Base-by-base conservation (phyloP, 768 basidiomycete species). In the Tulasnella sp. region DNA sequence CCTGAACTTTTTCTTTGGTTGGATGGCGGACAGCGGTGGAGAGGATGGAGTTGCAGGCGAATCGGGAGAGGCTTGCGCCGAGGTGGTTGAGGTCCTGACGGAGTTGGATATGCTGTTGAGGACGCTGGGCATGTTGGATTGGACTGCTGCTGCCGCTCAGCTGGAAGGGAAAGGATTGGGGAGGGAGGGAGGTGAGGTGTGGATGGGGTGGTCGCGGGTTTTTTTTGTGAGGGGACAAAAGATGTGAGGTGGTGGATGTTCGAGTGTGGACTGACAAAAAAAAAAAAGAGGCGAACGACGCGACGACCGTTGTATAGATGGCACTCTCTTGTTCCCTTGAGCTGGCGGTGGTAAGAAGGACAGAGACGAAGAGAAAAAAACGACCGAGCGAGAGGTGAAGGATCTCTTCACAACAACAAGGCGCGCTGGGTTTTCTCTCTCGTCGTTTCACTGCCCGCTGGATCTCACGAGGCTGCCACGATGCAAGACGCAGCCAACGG, bases 1-100 rank as follows among this genome's bases (percentile, higher is more conserved):
- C 56, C 79, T 40, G 79, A 81, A 81, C 68, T 80, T 80, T 44
- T 81, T 81, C 56, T 77, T 77, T 21, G 48, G 52, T 10, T 62
- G 48, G 31, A 40, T 58, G 48, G 76, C 40, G 24, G 76, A 77
- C 19, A 34, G 10, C 3, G 76, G 76, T 18, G 76, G 52, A 24
- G 73, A 74, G 1, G 73, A 46, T 6, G 73, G 44, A 0, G 73
- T 40, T 31, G 38, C n/a, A 12, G 73, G 73, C 42, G 73, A 40
- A 31, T 40, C 73, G 39, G 31, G 2, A 31, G 36, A 27, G 72
- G 42, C 36, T 62, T 62, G 58, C 9, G 21, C n/a, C n/a, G 52
- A 52, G n/a, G 52, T 52, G 52, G 24, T 52, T 52, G 52, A 52
- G 52, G 52, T 52, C 52, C 12, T 52, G 52, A 52, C 52, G 52